phyloP scores from a whole-genome alignment of 2,329 filamentous ascomycete genomes.

The Thermothelomyces thermophilus region DNA sequence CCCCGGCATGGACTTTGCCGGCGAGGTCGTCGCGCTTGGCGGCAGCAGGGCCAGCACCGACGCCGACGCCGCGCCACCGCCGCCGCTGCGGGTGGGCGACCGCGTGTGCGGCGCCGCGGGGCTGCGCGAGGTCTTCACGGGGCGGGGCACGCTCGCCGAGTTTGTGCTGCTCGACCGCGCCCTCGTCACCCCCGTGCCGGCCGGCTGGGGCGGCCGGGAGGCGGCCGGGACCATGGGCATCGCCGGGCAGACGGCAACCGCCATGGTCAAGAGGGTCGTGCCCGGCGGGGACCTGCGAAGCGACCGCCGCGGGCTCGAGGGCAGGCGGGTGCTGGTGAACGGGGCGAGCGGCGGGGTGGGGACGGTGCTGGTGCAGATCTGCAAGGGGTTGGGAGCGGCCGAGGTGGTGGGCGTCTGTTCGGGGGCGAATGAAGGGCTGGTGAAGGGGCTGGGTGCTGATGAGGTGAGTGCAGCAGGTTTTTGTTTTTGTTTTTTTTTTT shows the following conservation, averaged over 20 bases:
- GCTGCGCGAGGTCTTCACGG: conserved; percentile 25
- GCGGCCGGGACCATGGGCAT: conserved; percentile 31
- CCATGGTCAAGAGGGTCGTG: conserved; percentile 24
- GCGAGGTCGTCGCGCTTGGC: conserved; percentile 29
- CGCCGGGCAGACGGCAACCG: conserved; percentile 33
- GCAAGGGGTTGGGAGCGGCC: conserved; percentile 35
- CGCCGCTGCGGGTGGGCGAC: conserved; percentile 21
- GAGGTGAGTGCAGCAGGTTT: conserved; percentile 35
- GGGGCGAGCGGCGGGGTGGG: conserved; percentile 48
- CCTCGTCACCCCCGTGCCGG: conserved; percentile 27
- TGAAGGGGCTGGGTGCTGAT: conserved; percentile 41
- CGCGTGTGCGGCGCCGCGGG: conserved; percentile 30
- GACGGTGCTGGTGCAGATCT: conserved; percentile 40
- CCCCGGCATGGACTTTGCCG: conserved; percentile 33
- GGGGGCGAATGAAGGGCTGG: conserved; percentile 38
- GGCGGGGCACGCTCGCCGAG: conserved; percentile 31
- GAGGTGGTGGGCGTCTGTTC: conserved; percentile 41
- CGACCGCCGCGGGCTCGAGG: conserved; percentile 23
- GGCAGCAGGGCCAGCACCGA: background rate
- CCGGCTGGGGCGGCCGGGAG: conserved; percentile 13
- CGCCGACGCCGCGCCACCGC: conserved; percentile 6
- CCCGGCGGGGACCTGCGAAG: too few species aligned
- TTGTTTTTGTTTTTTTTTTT: too few species aligned
- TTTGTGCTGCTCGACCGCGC: conserved; percentile 30
- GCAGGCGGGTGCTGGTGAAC: conserved; percentile 41